Evolutionary conservation across 2,329 filamentous ascomycete genomes (phyloP), one percentile per base, ranked within the genome.

Genomic region (Claviceps monticola): DNA sequence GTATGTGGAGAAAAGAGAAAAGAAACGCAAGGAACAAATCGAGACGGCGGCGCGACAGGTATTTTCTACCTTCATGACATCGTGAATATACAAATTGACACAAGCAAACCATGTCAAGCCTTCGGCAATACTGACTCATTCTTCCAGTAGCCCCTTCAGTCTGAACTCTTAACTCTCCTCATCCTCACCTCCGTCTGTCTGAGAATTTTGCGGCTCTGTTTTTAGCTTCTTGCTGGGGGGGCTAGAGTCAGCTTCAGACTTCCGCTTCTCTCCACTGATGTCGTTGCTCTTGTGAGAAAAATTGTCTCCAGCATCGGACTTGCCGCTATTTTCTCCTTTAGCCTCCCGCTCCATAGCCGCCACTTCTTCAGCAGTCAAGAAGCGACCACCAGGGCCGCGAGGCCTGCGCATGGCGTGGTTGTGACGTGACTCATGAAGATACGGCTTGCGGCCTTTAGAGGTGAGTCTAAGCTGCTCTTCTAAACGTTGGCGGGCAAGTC

Each of bases 351-450:
- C 90, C 74, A 95, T 89, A 49, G 86, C 84, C 5, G 89, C 88
- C 4, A 96, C 90, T 66, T 98, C 93, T 53, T 97, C 93, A 1
- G 93, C 91, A 0, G 93, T 98, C 66, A 98, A 72, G 75, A 98
- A 98, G 23, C 93, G 84, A 21, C 93, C 93, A 50, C 93, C 93
- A 0, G 93, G 93, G 16, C 93, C 93, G 64, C 93, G 82, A 29
- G 93, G 93, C 61, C 93, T 77, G 53, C 93, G 83, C 93, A 98
- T 98, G 9, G 93, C 93, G 68, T 98, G 93, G 64, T 97, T 97
- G 68, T 98, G 93, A 62, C 93, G 80, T 26, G 91, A 97, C 66
- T 98, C 93, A 70, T 98, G 93, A 36, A 98, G 76, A 62, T 98
- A 98, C 3, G 93, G 93, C 70, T 96, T 97, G 38, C 93, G 82